Conservation (phyloP, 192 early-diverging fungal genomes). For the Umbelopsis sp. region DNA sequence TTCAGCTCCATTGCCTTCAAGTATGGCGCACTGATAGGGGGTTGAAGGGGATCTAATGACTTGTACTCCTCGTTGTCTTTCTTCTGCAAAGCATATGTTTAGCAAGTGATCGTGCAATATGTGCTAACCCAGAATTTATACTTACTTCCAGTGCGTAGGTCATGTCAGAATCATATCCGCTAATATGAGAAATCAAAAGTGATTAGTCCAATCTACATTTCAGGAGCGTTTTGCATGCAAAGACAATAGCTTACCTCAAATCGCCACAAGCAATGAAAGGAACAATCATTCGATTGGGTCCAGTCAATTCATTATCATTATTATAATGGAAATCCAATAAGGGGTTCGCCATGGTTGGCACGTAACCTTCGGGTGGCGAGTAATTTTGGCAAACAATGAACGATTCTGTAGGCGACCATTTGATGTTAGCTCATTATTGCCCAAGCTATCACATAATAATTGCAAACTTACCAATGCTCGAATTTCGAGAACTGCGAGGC, state of each 20-base stretch:
- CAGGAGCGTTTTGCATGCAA: not conserved
- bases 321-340: slow-evolving; percentile 82
- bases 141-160: slow-evolving; percentile 73
- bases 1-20: slow-evolving; percentile 78
- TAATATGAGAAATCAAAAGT: slow-evolving; percentile 17
- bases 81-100: slow-evolving; percentile 3
- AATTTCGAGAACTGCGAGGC: slow-evolving; percentile 92
- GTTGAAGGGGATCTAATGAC: slow-evolving; percentile 73
- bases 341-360: slow-evolving; percentile 90
- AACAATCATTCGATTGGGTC: slow-evolving; percentile 77
- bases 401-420: slow-evolving; percentile 58
- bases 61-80: slow-evolving; percentile 46
- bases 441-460: not conserved
- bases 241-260: slow-evolving; percentile 53
- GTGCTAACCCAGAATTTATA: slow-evolving; percentile 14
- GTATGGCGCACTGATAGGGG: slow-evolving; percentile 90
- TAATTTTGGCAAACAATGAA: slow-evolving; percentile 95
- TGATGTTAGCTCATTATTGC: not conserved
- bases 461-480: slow-evolving; percentile 64
- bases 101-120: not conserved
- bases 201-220: not conserved
- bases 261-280: slow-evolving; percentile 95
- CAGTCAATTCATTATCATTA: slow-evolving; percentile 51
- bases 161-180: slow-evolving; percentile 86
- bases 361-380: slow-evolving; percentile 79